phyloP scores from a whole-genome alignment of 345 rosid genomes.

The Eucalyptus curtisii region DNA sequence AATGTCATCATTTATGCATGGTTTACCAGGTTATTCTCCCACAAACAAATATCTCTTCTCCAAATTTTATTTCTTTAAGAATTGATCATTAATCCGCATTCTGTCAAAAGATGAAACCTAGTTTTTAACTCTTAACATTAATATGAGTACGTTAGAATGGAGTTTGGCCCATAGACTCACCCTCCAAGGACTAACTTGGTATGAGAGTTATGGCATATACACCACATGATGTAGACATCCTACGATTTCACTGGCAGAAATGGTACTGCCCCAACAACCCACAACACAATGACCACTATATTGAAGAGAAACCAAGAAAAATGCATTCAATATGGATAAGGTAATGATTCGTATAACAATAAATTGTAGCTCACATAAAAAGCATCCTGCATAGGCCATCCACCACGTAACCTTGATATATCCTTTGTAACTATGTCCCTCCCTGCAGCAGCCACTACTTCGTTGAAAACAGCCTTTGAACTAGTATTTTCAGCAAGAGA shows the following conservation, averaged over 20 bases:
- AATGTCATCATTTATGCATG: background rate
- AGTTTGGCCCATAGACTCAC: background rate
- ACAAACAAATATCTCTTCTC: background rate
- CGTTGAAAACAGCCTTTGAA: conserved; percentile 64
- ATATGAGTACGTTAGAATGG: background rate
- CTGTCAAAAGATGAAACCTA: background rate
- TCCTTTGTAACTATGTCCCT: conserved; percentile 90
- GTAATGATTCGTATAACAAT: background rate
- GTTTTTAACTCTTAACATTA: background rate
- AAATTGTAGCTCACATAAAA: conserved; percentile 51
- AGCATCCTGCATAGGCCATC: conserved; percentile 99
- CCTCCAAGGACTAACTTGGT: background rate
- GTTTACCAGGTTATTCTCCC: background rate
- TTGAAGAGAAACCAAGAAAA: background rate
- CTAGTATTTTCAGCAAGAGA: conserved; percentile 76
- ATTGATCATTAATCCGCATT: background rate
- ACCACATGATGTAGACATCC: background rate
- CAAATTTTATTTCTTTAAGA: background rate
- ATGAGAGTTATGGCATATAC: background rate
- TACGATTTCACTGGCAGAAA: background rate
- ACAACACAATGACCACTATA: background rate
- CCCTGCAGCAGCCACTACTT: conserved; percentile 78
- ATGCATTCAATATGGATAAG: background rate
- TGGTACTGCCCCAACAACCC: background rate
- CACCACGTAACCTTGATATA: conserved; percentile 93